A percentile compares a stretch with the other conserved stretches of the same genome.
Conservation (phyloP, 2,329 filamentous ascomycete genomes). For the Bimuria novae-zelandiae region DNA sequence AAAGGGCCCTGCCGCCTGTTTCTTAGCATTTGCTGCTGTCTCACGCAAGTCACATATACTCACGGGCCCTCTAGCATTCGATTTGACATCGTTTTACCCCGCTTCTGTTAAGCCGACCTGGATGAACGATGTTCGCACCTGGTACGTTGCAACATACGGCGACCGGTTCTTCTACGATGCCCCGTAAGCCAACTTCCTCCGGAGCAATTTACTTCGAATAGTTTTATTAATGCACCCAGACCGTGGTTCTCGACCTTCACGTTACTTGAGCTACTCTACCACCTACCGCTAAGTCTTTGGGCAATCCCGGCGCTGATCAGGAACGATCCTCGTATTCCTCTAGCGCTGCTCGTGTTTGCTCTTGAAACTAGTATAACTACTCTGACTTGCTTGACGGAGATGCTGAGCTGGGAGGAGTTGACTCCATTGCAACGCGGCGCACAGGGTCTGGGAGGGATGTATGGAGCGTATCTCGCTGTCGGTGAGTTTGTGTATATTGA, state of each 20-base stretch:
- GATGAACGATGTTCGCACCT: conserved; percentile 57
- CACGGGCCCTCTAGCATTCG: conserved; percentile 56
- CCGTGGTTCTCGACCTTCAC: conserved; percentile 63
- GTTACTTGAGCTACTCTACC: conserved; percentile 64
- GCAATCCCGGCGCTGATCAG: conserved; percentile 58
- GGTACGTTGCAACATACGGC: conserved; percentile 64
- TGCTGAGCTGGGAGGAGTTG: conserved; percentile 56
- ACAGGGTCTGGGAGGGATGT: conserved; percentile 42
- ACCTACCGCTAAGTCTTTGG: conserved; percentile 65
- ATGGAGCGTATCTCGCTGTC: conserved; percentile 44
- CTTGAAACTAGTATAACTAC: conserved; percentile 66
- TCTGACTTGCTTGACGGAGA: conserved; percentile 65
- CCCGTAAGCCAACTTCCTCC: conserved; percentile 45
- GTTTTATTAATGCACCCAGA: conserved; percentile 18
- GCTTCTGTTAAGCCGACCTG: conserved; percentile 53
- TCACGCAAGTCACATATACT: background rate
- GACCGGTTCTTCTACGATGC: conserved; percentile 67
- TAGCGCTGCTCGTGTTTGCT: conserved; percentile 65
- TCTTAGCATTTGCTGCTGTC: background rate
- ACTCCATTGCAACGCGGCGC: conserved; percentile 32
- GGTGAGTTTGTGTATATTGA: conserved; percentile 23
- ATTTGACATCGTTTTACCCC: conserved; percentile 65
- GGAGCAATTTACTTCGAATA: background rate
- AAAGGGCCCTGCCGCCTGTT: background rate
- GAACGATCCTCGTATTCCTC: conserved; percentile 62